phyloP scores from a whole-genome alignment of 208 protist species.

The Leishmania mexicana region DNA sequence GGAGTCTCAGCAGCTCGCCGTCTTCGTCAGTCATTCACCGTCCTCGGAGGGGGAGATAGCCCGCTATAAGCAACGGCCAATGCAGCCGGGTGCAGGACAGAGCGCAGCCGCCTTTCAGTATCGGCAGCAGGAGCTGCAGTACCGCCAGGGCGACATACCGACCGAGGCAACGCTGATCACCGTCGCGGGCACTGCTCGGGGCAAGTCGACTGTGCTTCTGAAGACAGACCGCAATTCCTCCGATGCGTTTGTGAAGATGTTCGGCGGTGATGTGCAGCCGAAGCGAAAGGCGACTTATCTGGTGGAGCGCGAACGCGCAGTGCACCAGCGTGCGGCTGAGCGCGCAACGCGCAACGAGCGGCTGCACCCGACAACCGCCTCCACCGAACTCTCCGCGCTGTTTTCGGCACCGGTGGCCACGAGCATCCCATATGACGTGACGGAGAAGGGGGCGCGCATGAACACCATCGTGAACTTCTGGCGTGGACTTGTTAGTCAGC shows the following conservation, averaged over 20 bases:
- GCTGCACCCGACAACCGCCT: slow-evolving; percentile 23
- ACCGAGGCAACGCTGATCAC: slow-evolving; percentile 52
- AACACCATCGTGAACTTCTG: slow-evolving; percentile 66
- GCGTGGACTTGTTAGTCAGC: slow-evolving; percentile 60
- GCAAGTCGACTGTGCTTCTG: slow-evolving; percentile 37
- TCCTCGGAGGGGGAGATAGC: slow-evolving; percentile 31
- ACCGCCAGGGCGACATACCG: slow-evolving; percentile 25
- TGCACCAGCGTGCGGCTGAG: slow-evolving; percentile 25
- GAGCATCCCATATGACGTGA: slow-evolving; percentile 18
- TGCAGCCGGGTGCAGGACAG: slow-evolving; percentile 6
- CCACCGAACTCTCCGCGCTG: neutral
- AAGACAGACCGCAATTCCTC: slow-evolving; percentile 32
- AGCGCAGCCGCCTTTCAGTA: slow-evolving; percentile 17
- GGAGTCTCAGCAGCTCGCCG: slow-evolving; percentile 52
- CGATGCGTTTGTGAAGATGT: slow-evolving; percentile 50
- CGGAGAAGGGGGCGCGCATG: slow-evolving; percentile 46
- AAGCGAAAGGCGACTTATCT: slow-evolving; percentile 30
- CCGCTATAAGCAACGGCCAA: slow-evolving; percentile 15
- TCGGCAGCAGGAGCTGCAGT: slow-evolving; percentile 20
- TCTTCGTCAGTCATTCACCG: slow-evolving; percentile 48
- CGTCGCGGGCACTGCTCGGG: slow-evolving; percentile 46
- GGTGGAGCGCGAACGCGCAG: slow-evolving; percentile 11
- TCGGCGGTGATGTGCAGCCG: slow-evolving; percentile 49
- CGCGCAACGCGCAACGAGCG: slow-evolving; percentile 25
- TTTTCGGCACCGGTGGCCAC: slow-evolving; percentile 1